Evolutionary conservation across 495 filamentous ascomycete genomes (phyloP).

Genomic region (Evernia prunastri): DNA sequence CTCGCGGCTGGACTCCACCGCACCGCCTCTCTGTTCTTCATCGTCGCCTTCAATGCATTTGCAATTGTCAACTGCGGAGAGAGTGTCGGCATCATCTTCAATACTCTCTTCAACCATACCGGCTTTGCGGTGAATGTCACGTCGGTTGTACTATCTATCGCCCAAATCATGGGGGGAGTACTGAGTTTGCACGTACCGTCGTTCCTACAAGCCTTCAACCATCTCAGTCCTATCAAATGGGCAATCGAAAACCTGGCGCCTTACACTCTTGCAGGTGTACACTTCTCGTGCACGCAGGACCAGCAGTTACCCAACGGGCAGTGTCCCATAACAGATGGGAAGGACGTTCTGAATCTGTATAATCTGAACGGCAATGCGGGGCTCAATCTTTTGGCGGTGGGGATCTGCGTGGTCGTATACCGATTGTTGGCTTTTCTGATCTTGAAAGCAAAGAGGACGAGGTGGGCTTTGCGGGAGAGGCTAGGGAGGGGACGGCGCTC

Average conservation of each 20-base stretch:
- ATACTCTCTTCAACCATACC: conserved; percentile 64
- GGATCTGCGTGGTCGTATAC: conserved; percentile 55
- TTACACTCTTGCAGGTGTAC: conserved; percentile 49
- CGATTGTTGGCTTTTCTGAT: conserved; percentile 56
- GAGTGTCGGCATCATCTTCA: conserved; percentile 72
- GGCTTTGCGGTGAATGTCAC: conserved; percentile 69
- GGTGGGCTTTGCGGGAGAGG: conserved; percentile 29
- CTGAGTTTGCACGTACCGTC: conserved; percentile 59
- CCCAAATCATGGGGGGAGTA: conserved; percentile 60
- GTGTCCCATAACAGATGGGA: conserved; percentile 56
- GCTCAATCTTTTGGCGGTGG: conserved; percentile 55
- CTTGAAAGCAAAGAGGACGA: conserved; percentile 43
- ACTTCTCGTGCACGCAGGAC: conserved; percentile 50
- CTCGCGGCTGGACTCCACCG: conserved; percentile 58
- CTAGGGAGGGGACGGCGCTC: conserved; percentile 20
- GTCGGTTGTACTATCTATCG: conserved; percentile 55
- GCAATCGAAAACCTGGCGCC: conserved; percentile 54
- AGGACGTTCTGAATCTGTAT: conserved; percentile 58
- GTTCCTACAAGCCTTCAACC: conserved; percentile 61
- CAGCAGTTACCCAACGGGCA: conserved; percentile 49
- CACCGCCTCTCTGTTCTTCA: conserved; percentile 55
- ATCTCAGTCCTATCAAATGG: conserved; percentile 65
- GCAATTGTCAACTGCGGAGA: conserved; percentile 68
- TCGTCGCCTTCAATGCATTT: conserved; percentile 60
- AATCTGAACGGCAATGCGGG: conserved; percentile 50